Base-by-base conservation (phyloP, 495 filamentous ascomycete species). In the Pyrenopolyporus hunteri region DNA sequence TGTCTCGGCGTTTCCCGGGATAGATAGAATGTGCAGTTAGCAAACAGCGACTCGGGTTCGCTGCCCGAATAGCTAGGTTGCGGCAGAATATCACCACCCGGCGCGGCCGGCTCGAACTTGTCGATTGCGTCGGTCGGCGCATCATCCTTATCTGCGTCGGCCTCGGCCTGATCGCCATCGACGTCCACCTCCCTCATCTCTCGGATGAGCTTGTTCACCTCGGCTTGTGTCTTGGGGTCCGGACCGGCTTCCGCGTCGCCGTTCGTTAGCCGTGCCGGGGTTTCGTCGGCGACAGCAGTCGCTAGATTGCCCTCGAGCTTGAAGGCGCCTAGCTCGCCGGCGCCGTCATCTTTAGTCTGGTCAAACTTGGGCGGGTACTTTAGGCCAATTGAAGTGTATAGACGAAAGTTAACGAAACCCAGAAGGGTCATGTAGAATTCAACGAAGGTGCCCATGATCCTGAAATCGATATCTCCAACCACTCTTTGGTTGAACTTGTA, bases 381-480 rank as follows among this genome's bases (percentile, higher is more conserved):
- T 35, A 98, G 72, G 2, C 95, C 95, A 58, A 95, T 80, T 0
- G 89, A 85, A 0, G 93, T 96, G 74, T 96, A 98, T 19, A 98
- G 81, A 46, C 91, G 78, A 80, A 89, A 98, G 79, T 98, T 96
- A 70, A 98, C 89, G 63, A 98, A 98, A 40, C 95, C 89, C 7
- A 98, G 79, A 9, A 98, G 80, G 2, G 94, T 98, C 45, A 92
- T 94, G 80, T 98, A 98, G 75, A 98, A 98, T 66, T 98, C 93
- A 46, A 98, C 89, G 70, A 98, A 98, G 1, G 95, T 98, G 35
- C 89, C 92, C 94, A 98, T 98, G 71, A 98, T 97, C 66, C 95
- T 82, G 79, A 96, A 98, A 74, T 98, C 94, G 42, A 98, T 87
- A 74, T 98, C 94, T 10, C 87, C 90, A 19, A 92, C 92, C 25